These are phyloP conservation scores for Digitaria exilis DNA, from an alignment of 202 grass and related monocot genomes.

Conservation along the genomic window DNA sequence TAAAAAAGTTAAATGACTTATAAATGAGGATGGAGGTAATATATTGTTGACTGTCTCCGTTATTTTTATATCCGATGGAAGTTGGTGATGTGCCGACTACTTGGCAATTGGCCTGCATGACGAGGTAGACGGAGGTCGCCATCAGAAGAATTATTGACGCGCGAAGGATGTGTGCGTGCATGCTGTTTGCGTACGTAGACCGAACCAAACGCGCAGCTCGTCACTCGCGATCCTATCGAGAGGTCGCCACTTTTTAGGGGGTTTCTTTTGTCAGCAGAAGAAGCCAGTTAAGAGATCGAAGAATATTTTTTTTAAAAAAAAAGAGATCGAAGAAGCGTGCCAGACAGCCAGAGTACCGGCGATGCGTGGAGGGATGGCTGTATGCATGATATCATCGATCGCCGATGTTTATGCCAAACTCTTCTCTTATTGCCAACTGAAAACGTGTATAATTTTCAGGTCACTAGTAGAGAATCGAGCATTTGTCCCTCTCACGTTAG, in stretches of 20 bases:
- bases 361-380: no score
- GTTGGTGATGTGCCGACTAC: neutral
- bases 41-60: neutral
- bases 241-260: conserved; percentile 24
- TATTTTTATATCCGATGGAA: neutral
- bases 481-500: no score
- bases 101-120: conserved; percentile 27
- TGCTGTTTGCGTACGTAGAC: neutral
- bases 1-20: no score
- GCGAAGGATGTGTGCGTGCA: neutral
- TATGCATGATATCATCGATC: neutral
- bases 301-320: no score
- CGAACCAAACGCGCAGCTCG: neutral
- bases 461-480: no score
- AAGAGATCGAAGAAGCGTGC: neutral
- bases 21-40: no score
- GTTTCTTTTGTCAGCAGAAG: neutral
- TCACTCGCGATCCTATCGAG: neutral
- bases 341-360: no score
- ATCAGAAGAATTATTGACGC: conserved; percentile 33
- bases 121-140: neutral
- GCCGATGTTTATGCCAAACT: neutral
- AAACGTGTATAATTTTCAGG: neutral
- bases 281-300: neutral
- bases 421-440: neutral